A percentile compares a stretch with the other conserved stretches of the same genome.
Conservation (phyloP, 176 grass and related monocot genomes). For the Dactylis glomerata region DNA sequence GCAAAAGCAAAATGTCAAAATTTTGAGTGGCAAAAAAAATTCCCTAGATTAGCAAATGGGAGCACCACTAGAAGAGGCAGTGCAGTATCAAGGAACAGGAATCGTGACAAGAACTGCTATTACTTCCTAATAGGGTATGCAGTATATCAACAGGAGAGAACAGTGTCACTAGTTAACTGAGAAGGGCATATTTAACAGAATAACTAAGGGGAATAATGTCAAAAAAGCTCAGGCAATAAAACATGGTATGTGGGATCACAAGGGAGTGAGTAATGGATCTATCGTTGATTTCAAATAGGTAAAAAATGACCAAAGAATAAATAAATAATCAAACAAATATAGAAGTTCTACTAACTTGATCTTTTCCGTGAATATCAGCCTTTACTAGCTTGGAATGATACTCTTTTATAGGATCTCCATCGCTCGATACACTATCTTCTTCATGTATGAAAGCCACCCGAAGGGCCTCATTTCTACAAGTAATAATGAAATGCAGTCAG, state of each 20-base stretch:
- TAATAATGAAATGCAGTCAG: slow-evolving; percentile 16
- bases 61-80: neutral
- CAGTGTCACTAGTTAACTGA: neutral
- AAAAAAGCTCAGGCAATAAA: neutral
- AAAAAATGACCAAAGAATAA: slow-evolving; percentile 9
- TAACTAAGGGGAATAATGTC: neutral
- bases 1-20: no score
- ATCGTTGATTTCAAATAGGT: neutral
- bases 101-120: neutral
- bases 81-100: neutral
- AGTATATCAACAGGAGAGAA: slow-evolving; percentile 5
- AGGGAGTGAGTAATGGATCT: neutral
- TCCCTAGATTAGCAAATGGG: neutral
- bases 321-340: slow-evolving; percentile 3
- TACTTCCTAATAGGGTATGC: neutral
- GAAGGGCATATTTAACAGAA: neutral
- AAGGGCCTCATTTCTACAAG: slow-evolving; percentile 87
- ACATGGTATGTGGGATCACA: neutral
- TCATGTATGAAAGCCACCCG: slow-evolving; percentile 96
- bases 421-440: slow-evolving; percentile 43
- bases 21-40: no score
- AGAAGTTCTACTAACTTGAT: slow-evolving; percentile 68
- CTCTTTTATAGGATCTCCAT: slow-evolving; percentile 49
- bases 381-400: slow-evolving; percentile 96
- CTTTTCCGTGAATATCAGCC: slow-evolving; percentile 89